Base-by-base conservation (phyloP, 306 rosid genomes). In the Rubus idaeus region DNA sequence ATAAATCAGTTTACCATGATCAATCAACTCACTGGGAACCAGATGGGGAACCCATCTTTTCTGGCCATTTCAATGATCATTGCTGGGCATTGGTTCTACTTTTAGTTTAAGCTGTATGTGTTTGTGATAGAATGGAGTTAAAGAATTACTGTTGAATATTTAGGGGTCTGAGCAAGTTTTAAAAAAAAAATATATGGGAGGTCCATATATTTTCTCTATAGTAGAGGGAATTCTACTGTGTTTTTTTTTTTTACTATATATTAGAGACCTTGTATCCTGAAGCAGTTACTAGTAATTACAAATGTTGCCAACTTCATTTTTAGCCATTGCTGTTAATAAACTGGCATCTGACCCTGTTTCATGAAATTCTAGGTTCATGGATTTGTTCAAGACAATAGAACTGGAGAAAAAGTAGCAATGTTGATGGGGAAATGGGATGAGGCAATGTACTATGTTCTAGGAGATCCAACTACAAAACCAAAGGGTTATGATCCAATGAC, bases 341-440 rank as follows among this genome's bases (percentile, higher is more conserved):
- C 23, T 17, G 46, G 6, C 62, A 49, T 52, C 58, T 39, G 49
- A 39, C 35, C 18, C 7, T 21, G 16, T 75, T 75, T 75, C 39
- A 23, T 66, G 74, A 74, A 71, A 82, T 76, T 80, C 66, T 91
- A 95, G 99, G 99, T 95, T 65, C 97, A 90, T 83, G 99, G 99
- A 62, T 95, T 92, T 87, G 92, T 95, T 85, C 99, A 95, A 90
- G 97, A 95, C 88, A 90, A 95, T 79, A 87, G 91, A 85, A 95
- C 96, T n/a, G 99, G 99, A 53, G 97, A 92, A 83, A 95, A 95
- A 86, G 97, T 95, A 23, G 99, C 98, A n/a, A 90, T 95, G 94
- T 71, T 95, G 72, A 85, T 95, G 69, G 98, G 99, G 72, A 95
- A 95, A 86, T 95, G 99, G 99, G 99, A 95, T 50, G 98, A 87